Evolutionary conservation across 1,284 basidiomycete genomes (phyloP).

Genomic region (Irpex sp.): DNA sequence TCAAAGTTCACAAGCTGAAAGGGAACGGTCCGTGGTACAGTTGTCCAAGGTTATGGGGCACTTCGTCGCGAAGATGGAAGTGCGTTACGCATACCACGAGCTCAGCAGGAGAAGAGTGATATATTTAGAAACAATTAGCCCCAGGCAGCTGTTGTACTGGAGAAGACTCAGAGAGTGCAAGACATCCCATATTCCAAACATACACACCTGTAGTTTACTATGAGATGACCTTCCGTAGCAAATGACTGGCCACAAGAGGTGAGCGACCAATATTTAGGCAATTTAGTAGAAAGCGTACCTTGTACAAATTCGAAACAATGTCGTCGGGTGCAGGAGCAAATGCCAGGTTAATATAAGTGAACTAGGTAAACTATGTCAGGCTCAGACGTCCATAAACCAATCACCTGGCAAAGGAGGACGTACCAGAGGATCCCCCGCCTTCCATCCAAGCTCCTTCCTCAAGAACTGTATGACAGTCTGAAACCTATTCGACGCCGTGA

Average conservation of each 20-base stretch:
- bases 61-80: not conserved
- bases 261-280: not conserved
- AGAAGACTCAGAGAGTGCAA: not conserved
- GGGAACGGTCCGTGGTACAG: not conserved
- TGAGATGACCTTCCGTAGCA: conserved; percentile 88
- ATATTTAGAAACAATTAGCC: conserved; percentile 38
- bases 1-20: too few species aligned
- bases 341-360: conserved; percentile 97
- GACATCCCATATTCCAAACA: not conserved
- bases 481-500: conserved; percentile 92
- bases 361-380: conserved; percentile 46
- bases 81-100: not conserved
- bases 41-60: not conserved
- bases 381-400: not conserved
- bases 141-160: conserved; percentile 71
- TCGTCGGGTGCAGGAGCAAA: conserved; percentile 95
- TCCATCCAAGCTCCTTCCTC: conserved; percentile 88
- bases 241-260: conserved; percentile 60
- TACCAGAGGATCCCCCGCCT: conserved; percentile 85
- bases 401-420: conserved; percentile 26
- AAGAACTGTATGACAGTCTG: conserved; percentile 95
- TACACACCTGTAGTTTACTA: conserved; percentile 93
- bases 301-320: conserved; percentile 86
- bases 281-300: conserved; percentile 39
- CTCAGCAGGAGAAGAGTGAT: not conserved